Evolutionary conservation across 345 rosid genomes (phyloP), one percentile per base, ranked within the genome.

Genomic region (Salix brachista): DNA sequence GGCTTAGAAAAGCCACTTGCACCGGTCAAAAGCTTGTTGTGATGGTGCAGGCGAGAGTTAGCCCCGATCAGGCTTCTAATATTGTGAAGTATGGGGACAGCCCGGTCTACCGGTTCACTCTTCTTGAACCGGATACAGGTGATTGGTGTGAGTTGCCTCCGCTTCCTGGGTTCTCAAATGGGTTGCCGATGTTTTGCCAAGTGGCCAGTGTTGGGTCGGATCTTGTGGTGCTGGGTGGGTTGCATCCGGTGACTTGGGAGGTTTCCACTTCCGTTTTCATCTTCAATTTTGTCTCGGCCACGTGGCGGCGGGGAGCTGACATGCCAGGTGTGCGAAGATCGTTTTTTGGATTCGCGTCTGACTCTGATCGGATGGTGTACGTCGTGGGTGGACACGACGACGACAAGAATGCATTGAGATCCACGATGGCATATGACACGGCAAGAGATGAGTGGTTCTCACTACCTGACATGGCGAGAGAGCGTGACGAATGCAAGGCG

Each of bases 321-420:
- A 89, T 95, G 89, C 97, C 98, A 6, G 97, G 94, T 65, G 84
- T 68, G 13, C 74, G 77, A 21, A 83, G 99, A 44, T 81, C 86
- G 8, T 84, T 91, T 72, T 93, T 91, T 65, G 94, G 93, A 0
- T 89, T 93, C 69, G 87, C 83, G 26, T 89, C 99, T 1, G 97
- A 93, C 69, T 75, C 58, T 6, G 78, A 84, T 58, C 88, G 89
- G 87, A 79, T 23, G 86, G 96, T 93, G 72, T 80, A 83, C 30
- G 89, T 95, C 8, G 90, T 91, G 0, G 97, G 99, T 0, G 97
- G 99, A 8, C 97, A 93, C 17, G 97, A 90, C 6, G 84, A 67
- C 0, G 92, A 89, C 28, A 91, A 91, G 69, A 87, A 83, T 25
- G 96, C 99, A 3, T 71, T 95, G 81, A 88, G 65, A 70, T 89